phyloP scores from a whole-genome alignment of 2,329 filamentous ascomycete species.

The Aspergillus puulaauensis region DNA sequence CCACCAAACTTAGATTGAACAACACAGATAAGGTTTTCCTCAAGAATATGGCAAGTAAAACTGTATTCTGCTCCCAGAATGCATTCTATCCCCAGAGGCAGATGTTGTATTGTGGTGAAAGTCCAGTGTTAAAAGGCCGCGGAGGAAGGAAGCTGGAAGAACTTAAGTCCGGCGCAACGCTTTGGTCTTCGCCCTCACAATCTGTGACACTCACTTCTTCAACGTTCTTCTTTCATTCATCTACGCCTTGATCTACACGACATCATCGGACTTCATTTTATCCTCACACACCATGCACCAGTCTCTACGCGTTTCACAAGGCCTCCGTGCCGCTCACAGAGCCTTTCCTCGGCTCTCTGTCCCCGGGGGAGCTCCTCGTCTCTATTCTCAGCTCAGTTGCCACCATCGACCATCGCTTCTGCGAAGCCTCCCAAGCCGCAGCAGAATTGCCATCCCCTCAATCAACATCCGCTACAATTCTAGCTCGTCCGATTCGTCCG shows the following conservation, averaged over 20 bases:
- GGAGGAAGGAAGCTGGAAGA: slow-evolving; percentile 25
- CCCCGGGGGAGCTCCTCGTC: slow-evolving; percentile 17
- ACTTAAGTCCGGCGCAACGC: slow-evolving; percentile 26
- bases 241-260: background rate
- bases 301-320: slow-evolving; percentile 16
- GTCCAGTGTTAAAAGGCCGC: slow-evolving; percentile 13
- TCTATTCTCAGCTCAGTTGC: slow-evolving; percentile 22
- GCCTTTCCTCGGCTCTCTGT: slow-evolving; percentile 16
- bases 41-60: background rate
- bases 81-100: background rate
- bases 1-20: background rate
- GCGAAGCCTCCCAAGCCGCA: background rate
- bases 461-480: slow-evolving; percentile 31
- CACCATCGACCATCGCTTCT: slow-evolving; percentile 12
- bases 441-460: slow-evolving; percentile 8
- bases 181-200: background rate
- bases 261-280: background rate
- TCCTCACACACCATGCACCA: slow-evolving; percentile 19
- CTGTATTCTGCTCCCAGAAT: background rate
- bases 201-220: background rate
- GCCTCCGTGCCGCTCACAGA: slow-evolving; percentile 22
- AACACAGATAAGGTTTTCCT: background rate
- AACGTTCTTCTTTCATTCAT: background rate
- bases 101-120: background rate
- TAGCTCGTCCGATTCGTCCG: slow-evolving; percentile 25